phyloP scores from a whole-genome alignment of 805 yeast genomes.

The Ogataea sp. region DNA sequence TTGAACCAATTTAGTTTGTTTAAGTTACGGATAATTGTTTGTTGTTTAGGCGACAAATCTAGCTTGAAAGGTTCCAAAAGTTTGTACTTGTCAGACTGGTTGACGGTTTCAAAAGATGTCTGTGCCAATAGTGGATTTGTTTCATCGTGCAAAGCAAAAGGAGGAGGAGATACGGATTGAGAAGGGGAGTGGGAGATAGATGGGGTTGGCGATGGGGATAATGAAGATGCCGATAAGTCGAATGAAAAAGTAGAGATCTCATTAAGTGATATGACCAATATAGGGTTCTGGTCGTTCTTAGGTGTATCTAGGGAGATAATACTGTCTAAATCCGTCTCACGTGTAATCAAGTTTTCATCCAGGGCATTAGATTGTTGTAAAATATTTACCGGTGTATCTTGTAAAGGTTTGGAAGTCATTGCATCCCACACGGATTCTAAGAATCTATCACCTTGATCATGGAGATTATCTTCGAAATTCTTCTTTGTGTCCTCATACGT shows the following conservation, averaged over 20 bases:
- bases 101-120: background rate
- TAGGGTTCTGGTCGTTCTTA: slow-evolving; percentile 1
- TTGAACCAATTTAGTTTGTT: slow-evolving; percentile 62
- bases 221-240: background rate
- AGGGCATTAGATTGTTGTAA: slow-evolving; percentile 4
- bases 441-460: slow-evolving; percentile 55
- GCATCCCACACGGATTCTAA: slow-evolving; percentile 60
- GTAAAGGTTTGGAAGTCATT: slow-evolving; percentile 26
- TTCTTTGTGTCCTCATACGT: slow-evolving; percentile 18
- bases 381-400: background rate
- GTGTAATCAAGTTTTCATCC: too few species aligned
- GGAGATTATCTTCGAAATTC: slow-evolving; percentile 33
- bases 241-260: slow-evolving; percentile 6
- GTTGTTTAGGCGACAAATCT: slow-evolving; percentile 35
- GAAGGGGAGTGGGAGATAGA: background rate
- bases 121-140: background rate
- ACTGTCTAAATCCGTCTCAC: slow-evolving; percentile 10
- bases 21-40: slow-evolving; percentile 44
- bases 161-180: background rate
- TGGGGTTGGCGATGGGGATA: background rate
- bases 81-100: background rate
- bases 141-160: too few species aligned
- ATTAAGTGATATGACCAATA: slow-evolving; percentile 5
- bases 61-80: slow-evolving; percentile 23
- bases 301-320: background rate